These are phyloP conservation scores for Coccomyxa sp. DNA, from an alignment of 139 green algal genomes.

Conservation along the genomic window DNA sequence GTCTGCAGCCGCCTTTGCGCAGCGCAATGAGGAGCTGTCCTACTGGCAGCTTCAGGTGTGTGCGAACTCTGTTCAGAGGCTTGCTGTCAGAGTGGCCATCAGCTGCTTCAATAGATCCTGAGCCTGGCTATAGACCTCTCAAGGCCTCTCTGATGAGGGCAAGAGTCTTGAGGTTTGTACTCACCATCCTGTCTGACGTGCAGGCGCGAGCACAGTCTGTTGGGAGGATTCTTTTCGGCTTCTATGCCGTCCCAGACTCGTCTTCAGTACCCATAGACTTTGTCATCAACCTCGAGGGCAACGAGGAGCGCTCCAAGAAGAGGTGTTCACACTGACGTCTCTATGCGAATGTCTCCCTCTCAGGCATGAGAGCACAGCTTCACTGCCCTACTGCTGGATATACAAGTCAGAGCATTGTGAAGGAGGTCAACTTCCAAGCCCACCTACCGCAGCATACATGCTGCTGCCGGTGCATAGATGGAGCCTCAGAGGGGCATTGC, in stretches of 20 bases:
- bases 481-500: not conserved
- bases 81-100: no score
- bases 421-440: not conserved
- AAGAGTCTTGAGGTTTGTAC: not conserved
- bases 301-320: constrained; percentile 5
- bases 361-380: no score
- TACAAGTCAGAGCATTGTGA: not conserved
- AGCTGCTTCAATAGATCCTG: no score
- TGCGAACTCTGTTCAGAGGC: no score
- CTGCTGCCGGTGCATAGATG: no score
- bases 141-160: not conserved
- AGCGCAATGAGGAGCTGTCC: constrained; percentile 31
- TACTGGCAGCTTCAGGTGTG: constrained; percentile 45
- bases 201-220: constrained; percentile 18
- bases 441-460: not conserved
- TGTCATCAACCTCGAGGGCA: constrained; percentile 32
- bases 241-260: constrained; percentile 32
- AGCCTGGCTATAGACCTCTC: not conserved
- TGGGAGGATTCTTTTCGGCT: constrained; percentile 37
- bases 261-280: constrained; percentile 29
- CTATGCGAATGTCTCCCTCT: no score
- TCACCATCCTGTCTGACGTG: not conserved
- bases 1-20: constrained; percentile 17
- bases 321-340: no score
- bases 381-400: not conserved